These are phyloP conservation scores for Dipteronia dyeriana DNA, from an alignment of 345 rosid genomes.

Conservation along the genomic window DNA sequence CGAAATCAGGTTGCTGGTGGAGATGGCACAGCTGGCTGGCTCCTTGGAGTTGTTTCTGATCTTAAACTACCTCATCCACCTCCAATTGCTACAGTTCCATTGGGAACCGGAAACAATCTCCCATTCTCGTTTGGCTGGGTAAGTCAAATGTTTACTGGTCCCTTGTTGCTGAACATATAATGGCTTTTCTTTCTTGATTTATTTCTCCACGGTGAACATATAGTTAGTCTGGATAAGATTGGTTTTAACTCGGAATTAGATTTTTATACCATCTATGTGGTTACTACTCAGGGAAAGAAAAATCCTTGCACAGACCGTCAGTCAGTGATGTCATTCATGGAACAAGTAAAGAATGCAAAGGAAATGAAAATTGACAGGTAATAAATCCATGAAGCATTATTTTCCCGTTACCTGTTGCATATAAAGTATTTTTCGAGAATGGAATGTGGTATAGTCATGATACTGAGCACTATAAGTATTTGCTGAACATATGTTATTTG, in stretches of 20 bases:
- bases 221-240: slow-evolving; percentile 7
- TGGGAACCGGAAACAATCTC: slow-evolving; percentile 80
- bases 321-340: slow-evolving; percentile 51
- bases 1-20: slow-evolving; percentile 70
- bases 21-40: slow-evolving; percentile 82
- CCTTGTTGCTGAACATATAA: slow-evolving; percentile 7
- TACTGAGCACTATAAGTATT: neutral
- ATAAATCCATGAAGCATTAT: neutral
- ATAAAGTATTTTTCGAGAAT: neutral
- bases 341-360: slow-evolving; percentile 55
- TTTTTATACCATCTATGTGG: slow-evolving; percentile 5
- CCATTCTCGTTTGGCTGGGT: slow-evolving; percentile 86
- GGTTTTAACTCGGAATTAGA: neutral
- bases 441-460: neutral
- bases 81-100: slow-evolving; percentile 67
- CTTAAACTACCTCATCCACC: slow-evolving; percentile 69
- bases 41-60: slow-evolving; percentile 72
- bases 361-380: slow-evolving; percentile 80
- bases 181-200: slow-evolving; percentile 2
- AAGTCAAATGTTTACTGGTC: slow-evolving; percentile 19
- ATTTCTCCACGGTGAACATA: neutral
- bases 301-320: slow-evolving; percentile 62
- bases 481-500: neutral
- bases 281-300: slow-evolving; percentile 61
- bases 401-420: neutral